Evolutionary conservation across 176 grass and related monocot genomes (phyloP).

Genomic region (Phragmites australis): DNA sequence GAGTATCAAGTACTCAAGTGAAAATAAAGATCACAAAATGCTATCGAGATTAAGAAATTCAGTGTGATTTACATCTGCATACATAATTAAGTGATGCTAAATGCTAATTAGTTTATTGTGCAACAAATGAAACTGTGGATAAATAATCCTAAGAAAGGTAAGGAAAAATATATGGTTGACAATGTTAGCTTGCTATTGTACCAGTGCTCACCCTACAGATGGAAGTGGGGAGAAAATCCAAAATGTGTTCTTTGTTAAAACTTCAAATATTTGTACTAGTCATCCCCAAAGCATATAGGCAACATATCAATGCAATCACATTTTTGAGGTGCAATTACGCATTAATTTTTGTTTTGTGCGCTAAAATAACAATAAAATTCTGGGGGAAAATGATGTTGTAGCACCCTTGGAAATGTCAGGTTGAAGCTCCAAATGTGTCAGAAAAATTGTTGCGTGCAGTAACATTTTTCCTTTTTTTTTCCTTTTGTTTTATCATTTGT

Average conservation of each 20-base stretch:
- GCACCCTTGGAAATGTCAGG: not conserved
- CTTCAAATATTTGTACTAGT: not conserved
- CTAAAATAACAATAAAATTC: not conserved
- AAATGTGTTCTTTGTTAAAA: not conserved
- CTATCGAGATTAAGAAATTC: not conserved
- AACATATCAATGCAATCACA: not conserved
- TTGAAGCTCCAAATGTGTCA: not conserved
- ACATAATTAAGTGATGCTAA: not conserved
- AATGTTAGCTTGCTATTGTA: not conserved
- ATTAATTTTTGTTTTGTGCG: not conserved
- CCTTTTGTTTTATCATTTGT: not conserved
- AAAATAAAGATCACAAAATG: constrained; percentile 20
- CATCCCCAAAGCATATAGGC: not conserved
- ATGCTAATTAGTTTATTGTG: constrained; percentile 10
- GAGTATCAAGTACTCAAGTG: not conserved
- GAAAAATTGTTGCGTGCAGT: not conserved
- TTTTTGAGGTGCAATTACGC: not conserved
- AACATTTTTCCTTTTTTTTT: not conserved
- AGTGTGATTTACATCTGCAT: constrained; percentile 19
- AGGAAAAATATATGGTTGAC: not conserved
- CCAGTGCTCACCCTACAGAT: not conserved
- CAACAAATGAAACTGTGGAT: not conserved
- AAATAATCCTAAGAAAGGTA: not conserved
- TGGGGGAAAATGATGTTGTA: not conserved
- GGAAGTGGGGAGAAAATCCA: not conserved